phyloP scores from a whole-genome alignment of 139 green algal species.

The Coelastrella sp. region DNA sequence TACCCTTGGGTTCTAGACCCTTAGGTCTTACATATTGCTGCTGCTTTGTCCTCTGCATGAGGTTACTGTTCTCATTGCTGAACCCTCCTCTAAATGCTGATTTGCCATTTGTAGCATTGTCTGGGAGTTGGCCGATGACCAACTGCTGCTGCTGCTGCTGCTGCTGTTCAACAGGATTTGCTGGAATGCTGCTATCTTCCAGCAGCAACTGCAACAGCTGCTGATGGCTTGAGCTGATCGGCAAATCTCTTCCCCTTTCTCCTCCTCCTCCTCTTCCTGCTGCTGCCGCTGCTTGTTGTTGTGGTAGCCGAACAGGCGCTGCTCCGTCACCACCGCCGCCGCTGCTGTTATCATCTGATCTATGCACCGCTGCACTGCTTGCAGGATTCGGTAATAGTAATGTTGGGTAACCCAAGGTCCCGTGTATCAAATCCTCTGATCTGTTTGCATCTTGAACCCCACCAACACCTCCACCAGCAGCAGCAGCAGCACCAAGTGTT shows the following conservation, averaged over 20 bases:
- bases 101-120: background rate
- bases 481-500: background rate
- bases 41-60: background rate
- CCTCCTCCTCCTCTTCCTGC: background rate
- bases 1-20: no score
- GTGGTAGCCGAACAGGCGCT: background rate
- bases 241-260: background rate
- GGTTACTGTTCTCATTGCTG: no score
- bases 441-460: background rate
- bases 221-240: background rate
- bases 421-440: no score
- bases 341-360: background rate
- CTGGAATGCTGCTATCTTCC: background rate
- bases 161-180: background rate
- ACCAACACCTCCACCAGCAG: background rate
- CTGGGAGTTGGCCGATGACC: background rate
- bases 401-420: no score
- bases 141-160: constrained; percentile 11
- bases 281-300: background rate
- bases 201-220: background rate
- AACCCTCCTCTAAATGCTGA: no score
- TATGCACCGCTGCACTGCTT: background rate
- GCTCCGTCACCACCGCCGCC: background rate
- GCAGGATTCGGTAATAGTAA: no score
- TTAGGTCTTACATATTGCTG: no score